These are phyloP conservation scores for Penicillium polonicum DNA, from an alignment of 2,329 filamentous ascomycete genomes.

Conservation along the genomic window DNA sequence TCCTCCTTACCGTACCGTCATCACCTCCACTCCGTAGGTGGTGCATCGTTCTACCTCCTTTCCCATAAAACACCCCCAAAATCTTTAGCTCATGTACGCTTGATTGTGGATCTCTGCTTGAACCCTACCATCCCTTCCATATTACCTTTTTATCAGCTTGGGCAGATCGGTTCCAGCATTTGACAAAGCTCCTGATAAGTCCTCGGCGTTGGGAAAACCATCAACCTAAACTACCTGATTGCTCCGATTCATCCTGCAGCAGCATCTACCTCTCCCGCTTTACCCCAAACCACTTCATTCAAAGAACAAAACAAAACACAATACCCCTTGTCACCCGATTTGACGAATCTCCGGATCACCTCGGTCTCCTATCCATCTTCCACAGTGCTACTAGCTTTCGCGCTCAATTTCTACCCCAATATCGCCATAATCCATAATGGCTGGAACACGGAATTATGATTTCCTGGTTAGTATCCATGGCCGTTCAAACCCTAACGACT, in stretches of 20 bases:
- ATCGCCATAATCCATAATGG: slow-evolving; percentile 60
- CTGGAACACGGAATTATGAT: slow-evolving; percentile 97
- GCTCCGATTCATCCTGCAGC: neutral
- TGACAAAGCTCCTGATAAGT: slow-evolving; percentile 4
- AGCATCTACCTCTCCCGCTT: neutral
- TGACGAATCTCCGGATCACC: neutral
- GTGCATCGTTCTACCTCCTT: slow-evolving; percentile 4
- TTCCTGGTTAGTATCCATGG: slow-evolving; percentile 71
- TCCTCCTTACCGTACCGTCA: slow-evolving; percentile 20
- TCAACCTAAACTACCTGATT: slow-evolving; percentile 4
- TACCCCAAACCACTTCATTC: neutral
- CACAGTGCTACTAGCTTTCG: slow-evolving; percentile 1
- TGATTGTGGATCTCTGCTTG: slow-evolving; percentile 2
- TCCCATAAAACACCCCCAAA: slow-evolving; percentile 3
- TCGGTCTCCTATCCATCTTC: neutral
- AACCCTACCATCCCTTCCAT: neutral
- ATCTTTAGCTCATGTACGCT: neutral
- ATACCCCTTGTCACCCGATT: neutral
- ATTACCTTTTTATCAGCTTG: neutral
- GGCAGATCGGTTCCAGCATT: neutral
- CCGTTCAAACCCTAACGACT: neutral
- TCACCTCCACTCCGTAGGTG: slow-evolving; percentile 11
- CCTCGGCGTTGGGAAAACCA: neutral
- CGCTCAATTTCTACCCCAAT: slow-evolving; percentile 6
- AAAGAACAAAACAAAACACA: neutral